These are phyloP conservation scores for Penicillium maclennaniae DNA, from an alignment of 495 filamentous ascomycete genomes.

Conservation along the genomic window DNA sequence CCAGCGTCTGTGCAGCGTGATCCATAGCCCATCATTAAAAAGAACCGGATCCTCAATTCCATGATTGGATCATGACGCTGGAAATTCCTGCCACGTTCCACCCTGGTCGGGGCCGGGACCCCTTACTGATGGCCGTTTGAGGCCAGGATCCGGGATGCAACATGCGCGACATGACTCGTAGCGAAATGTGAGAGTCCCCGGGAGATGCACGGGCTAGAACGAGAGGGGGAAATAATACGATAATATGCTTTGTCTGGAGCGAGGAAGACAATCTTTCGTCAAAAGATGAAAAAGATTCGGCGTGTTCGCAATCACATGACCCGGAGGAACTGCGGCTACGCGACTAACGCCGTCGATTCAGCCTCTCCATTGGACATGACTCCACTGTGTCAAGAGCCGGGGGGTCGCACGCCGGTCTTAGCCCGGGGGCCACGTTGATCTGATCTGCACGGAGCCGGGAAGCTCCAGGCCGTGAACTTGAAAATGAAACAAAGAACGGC, in stretches of 20 bases:
- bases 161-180: constrained; percentile 29
- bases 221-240: neutral
- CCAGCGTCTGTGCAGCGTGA: neutral
- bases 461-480: constrained; percentile 10
- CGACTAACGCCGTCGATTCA: constrained; percentile 16
- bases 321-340: constrained; percentile 21
- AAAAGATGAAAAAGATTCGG: neutral
- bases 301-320: constrained; percentile 19
- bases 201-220: neutral
- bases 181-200: constrained; percentile 10
- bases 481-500: constrained; percentile 1
- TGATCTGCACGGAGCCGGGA: constrained; percentile 31
- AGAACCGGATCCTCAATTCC: neutral
- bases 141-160: constrained; percentile 11
- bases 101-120: constrained; percentile 4
- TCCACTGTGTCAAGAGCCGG: neutral
- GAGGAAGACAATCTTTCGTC: too few relatives aligned
- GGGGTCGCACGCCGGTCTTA: neutral
- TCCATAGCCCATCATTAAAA: constrained; percentile 5
- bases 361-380: constrained; percentile 11
- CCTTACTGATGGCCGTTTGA: constrained; percentile 13
- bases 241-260: too few relatives aligned
- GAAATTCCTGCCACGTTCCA: constrained; percentile 15
- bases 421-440: constrained; percentile 25
- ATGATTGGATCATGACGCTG: constrained; percentile 6